phyloP scores from a whole-genome alignment of 2,329 filamentous ascomycete genomes.

The Pseudogymnoascus sp. region DNA sequence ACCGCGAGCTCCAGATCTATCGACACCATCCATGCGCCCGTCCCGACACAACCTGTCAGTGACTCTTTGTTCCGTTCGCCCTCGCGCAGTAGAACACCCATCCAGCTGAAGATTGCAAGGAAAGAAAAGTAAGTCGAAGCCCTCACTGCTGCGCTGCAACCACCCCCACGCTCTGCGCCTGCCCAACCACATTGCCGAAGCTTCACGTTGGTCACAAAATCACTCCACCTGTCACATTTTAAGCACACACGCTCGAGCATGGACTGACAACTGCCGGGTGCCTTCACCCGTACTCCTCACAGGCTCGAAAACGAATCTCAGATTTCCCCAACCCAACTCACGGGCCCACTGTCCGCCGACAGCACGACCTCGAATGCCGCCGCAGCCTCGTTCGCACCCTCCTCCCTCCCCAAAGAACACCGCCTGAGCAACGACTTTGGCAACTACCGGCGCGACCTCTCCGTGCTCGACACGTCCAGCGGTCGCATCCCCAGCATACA shows the following conservation, averaged over 20 bases:
- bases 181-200: slow-evolving; percentile 15
- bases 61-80: slow-evolving; percentile 23
- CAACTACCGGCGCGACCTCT: slow-evolving; percentile 65
- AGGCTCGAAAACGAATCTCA: slow-evolving; percentile 27
- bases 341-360: slow-evolving; percentile 18
- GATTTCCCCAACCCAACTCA: slow-evolving; percentile 26
- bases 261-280: slow-evolving; percentile 25
- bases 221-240: neutral
- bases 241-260: neutral
- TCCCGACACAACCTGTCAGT: neutral
- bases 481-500: slow-evolving; percentile 50
- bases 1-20: slow-evolving; percentile 57
- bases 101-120: slow-evolving; percentile 49
- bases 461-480: slow-evolving; percentile 56
- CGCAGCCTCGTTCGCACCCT: slow-evolving; percentile 20
- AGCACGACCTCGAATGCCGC: slow-evolving; percentile 17
- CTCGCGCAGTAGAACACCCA: slow-evolving; percentile 29
- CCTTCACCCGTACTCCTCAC: slow-evolving; percentile 22
- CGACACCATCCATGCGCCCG: slow-evolving; percentile 49
- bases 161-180: neutral
- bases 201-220: slow-evolving; percentile 20
- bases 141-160: slow-evolving; percentile 33
- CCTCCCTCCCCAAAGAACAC: slow-evolving; percentile 29
- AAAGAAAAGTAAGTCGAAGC: slow-evolving; percentile 33
- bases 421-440: slow-evolving; percentile 44